phyloP scores from a whole-genome alignment of 371 early-diverging fungal genomes.

The Lichtheimia hyalospora region DNA sequence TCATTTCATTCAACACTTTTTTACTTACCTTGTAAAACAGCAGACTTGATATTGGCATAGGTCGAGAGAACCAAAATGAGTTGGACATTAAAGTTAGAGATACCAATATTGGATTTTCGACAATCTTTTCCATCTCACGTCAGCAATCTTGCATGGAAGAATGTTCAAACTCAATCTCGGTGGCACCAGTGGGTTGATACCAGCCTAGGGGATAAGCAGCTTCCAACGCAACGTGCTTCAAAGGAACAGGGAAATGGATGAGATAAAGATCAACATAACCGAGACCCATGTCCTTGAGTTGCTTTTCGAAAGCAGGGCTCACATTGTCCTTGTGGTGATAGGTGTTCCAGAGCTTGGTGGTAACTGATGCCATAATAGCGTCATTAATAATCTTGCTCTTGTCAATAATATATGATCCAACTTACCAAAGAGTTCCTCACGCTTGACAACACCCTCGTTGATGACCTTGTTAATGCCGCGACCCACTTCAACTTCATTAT shows the following conservation, averaged over 20 bases:
- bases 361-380: constrained; percentile 45
- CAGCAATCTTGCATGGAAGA: constrained; percentile 28
- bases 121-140: constrained; percentile 32
- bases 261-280: constrained; percentile 71
- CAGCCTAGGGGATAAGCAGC: constrained; percentile 18
- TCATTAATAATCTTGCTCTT: neutral
- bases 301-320: constrained; percentile 41
- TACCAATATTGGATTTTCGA: constrained; percentile 52
- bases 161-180: constrained; percentile 12
- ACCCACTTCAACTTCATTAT: constrained; percentile 76
- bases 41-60: constrained; percentile 33
- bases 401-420: neutral
- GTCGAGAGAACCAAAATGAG: constrained; percentile 28
- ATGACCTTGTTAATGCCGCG: constrained; percentile 53
- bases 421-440: constrained; percentile 53
- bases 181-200: constrained; percentile 12
- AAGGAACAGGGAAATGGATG: too few species aligned
- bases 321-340: constrained; percentile 52
- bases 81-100: constrained; percentile 58
- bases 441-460: constrained; percentile 56
- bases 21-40: constrained; percentile 17
- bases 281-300: constrained; percentile 49
- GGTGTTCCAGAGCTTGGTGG: too few species aligned
- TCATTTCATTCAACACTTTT: neutral
- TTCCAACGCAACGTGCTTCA: constrained; percentile 13